These are phyloP conservation scores for Triticum aestivum DNA, from an alignment of 176 grass and related monocot genomes.

Conservation along the genomic window IWGSC_CS_RefSeq_v2.1 NC_057799.1:615098032-615098531, in stretches of 20 bases:
- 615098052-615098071: background rate
- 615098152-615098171: background rate
- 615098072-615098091: background rate
- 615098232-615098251: conserved; percentile 10
- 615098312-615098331: background rate
- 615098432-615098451: no score
- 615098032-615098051: background rate
- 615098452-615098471: no score
- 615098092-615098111: background rate
- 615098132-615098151: background rate
- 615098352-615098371: conserved; percentile 5
- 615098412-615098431: no score
- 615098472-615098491: no score
- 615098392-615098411: background rate
- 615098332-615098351: conserved; percentile 22
- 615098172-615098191: background rate
- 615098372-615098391: background rate
- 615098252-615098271: background rate
- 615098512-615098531: no score
- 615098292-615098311: background rate
- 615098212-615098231: conserved; percentile 20
- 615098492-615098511: no score
- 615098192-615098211: background rate
- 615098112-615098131: background rate
- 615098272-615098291: background rate